Conservation (phyloP, 2,329 filamentous ascomycete genomes). For the Magnaporthales sp. region DNA sequence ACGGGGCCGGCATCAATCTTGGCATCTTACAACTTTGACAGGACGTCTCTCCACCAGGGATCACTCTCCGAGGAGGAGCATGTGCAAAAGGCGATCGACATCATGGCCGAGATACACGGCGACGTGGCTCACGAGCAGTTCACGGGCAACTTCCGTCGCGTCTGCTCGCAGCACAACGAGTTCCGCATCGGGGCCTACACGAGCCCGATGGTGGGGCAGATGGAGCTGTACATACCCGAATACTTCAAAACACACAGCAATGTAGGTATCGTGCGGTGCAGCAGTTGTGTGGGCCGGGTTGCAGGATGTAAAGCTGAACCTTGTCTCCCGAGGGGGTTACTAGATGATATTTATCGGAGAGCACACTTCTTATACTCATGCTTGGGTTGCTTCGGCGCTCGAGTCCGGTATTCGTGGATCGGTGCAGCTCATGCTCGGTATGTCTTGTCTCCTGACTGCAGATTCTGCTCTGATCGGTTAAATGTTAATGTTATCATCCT, state of each 20-base stretch:
- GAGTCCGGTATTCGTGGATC: conserved; percentile 59
- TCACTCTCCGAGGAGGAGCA: conserved; percentile 50
- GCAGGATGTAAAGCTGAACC: too few species aligned
- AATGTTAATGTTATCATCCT: neutral
- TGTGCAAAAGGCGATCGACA: conserved; percentile 51
- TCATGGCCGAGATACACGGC: conserved; percentile 64
- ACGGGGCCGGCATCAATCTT: conserved; percentile 54
- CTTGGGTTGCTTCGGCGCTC: conserved; percentile 59
- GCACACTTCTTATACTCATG: conserved; percentile 64
- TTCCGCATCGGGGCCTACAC: conserved; percentile 56
- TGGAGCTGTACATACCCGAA: conserved; percentile 60
- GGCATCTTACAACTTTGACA: conserved; percentile 46
- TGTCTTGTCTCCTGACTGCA: conserved; percentile 6
- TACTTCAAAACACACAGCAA: conserved; percentile 63
- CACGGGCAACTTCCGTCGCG: conserved; percentile 55
- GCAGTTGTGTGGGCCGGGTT: too few species aligned
- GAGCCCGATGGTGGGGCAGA: conserved; percentile 51
- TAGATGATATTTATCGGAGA: conserved; percentile 59
- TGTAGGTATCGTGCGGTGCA: conserved; percentile 17
- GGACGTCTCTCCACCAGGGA: conserved; percentile 27
- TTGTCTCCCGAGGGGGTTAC: too few species aligned
- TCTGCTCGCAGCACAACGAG: conserved; percentile 57
- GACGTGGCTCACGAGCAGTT: conserved; percentile 49
- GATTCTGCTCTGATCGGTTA: neutral
- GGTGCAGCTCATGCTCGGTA: conserved; percentile 52